Percentiles rank a stretch among this genome's conserved stretches.
phyloP scores from a whole-genome alignment of 2,329 filamentous ascomycete genomes.

The Fusarium succisae region DNA sequence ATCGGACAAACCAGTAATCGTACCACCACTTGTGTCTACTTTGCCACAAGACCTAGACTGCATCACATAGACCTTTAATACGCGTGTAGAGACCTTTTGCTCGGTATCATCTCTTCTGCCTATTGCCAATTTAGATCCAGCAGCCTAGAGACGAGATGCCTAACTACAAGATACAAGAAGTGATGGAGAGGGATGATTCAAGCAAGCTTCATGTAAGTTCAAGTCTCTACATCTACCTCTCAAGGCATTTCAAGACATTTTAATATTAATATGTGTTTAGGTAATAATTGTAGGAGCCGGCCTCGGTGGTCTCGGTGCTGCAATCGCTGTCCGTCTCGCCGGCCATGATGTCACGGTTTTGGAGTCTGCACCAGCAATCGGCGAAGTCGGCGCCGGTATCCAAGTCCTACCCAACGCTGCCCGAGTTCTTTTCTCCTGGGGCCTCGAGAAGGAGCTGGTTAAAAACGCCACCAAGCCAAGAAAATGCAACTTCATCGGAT shows the following conservation, averaged over 20 bases:
- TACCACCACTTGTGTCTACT: neutral
- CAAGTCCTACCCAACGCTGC: constrained; percentile 41
- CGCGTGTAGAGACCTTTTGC: neutral
- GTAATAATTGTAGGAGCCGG: constrained; percentile 41
- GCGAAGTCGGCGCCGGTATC: constrained; percentile 43
- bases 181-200: neutral
- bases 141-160: neutral
- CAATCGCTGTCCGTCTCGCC: constrained; percentile 36
- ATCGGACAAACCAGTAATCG: neutral
- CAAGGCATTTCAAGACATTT: fast-evolving
- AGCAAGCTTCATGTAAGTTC: neutral
- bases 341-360: constrained; percentile 41
- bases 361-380: constrained; percentile 35
- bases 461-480: constrained; percentile 34
- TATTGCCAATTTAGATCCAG: neutral
- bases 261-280: neutral
- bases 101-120: neutral
- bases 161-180: neutral
- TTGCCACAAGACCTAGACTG: neutral
- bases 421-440: constrained; percentile 38
- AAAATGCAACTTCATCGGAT: constrained; percentile 41
- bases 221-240: neutral
- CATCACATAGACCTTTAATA: neutral
- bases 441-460: constrained; percentile 28
- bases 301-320: constrained; percentile 39